These are phyloP conservation scores for Neofusicoccum parvum DNA, from an alignment of 2,329 filamentous ascomycete species.

Conservation along the genomic window DNA sequence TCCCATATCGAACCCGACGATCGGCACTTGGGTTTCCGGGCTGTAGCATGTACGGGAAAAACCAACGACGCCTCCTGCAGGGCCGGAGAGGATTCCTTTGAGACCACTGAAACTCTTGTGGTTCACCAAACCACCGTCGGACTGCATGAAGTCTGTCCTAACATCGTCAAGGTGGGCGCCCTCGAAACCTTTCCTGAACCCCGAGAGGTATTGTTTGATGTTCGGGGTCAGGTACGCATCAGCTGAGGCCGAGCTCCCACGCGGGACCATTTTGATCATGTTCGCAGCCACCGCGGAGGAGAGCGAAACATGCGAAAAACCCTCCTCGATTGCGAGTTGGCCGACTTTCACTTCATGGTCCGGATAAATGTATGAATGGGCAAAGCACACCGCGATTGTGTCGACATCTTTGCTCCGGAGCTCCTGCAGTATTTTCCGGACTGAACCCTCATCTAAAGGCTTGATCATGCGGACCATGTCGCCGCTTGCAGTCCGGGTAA, in stretches of 20 bases:
- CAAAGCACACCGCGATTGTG: conserved; percentile 39
- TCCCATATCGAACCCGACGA: conserved; percentile 96
- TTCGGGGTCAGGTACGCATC: conserved; percentile 33
- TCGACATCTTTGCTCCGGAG: conserved; percentile 38
- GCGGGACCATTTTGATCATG: conserved; percentile 31
- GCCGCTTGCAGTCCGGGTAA: conserved; percentile 25
- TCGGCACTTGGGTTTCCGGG: conserved; percentile 74
- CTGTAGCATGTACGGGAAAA: conserved; percentile 95
- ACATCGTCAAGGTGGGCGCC: conserved; percentile 46
- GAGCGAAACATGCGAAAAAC: conserved; percentile 46
- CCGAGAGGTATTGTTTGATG: conserved; percentile 29
- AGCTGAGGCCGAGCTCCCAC: conserved; percentile 30
- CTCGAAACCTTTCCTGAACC: conserved; percentile 31
- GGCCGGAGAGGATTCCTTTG: conserved; percentile 82
- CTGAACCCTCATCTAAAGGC: conserved; percentile 20
- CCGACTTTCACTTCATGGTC: conserved; percentile 34
- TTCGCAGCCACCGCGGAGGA: conserved; percentile 60
- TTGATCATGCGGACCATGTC: conserved; percentile 26
- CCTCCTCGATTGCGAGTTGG: conserved; percentile 31
- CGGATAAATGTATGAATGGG: conserved; percentile 36
- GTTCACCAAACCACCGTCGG: conserved; percentile 71
- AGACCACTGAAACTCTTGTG: conserved; percentile 69
- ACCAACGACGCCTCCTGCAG: conserved; percentile 90
- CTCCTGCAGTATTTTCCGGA: conserved; percentile 23
- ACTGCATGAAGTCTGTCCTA: conserved; percentile 63